phyloP scores from a whole-genome alignment of 352 stramenopile genomes.

The Salisapilia sapeloensis region DNA sequence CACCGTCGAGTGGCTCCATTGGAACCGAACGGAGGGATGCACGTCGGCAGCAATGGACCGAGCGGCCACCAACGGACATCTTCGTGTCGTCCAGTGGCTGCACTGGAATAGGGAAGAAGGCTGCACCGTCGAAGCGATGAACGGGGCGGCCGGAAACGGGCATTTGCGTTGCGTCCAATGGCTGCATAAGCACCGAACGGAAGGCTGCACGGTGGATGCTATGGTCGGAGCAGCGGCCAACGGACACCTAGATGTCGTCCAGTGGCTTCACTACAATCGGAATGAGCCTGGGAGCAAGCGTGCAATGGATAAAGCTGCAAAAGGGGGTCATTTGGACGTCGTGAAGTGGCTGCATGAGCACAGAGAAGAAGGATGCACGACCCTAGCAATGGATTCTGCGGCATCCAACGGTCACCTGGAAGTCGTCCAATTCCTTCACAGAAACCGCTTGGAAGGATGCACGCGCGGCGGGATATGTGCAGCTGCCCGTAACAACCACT shows the following conservation, averaged over 20 bases:
- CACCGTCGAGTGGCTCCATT: slow-evolving; percentile 33
- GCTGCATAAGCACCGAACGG: slow-evolving; percentile 9
- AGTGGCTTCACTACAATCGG: slow-evolving; percentile 22
- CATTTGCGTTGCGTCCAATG: slow-evolving; percentile 18
- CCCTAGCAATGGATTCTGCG: slow-evolving; percentile 17
- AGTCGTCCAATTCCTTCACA: slow-evolving; percentile 17
- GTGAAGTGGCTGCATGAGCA: slow-evolving; percentile 23
- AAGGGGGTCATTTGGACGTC: slow-evolving; percentile 20
- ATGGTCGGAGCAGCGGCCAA: slow-evolving; percentile 19
- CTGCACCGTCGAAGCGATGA: slow-evolving; percentile 12
- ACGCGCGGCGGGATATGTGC: slow-evolving; percentile 24
- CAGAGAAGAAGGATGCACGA: slow-evolving; percentile 15
- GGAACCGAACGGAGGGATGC: slow-evolving; percentile 20
- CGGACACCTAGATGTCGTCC: slow-evolving; percentile 18
- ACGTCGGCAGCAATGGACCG: slow-evolving; percentile 11
- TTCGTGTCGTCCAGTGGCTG: slow-evolving; percentile 20
- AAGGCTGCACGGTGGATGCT: slow-evolving; percentile 23
- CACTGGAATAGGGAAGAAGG: slow-evolving; percentile 4
- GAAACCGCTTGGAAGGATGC: slow-evolving; percentile 15
- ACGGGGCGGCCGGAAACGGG: slow-evolving; percentile 13
- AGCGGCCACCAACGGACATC: slow-evolving; percentile 18
- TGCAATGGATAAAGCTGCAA: slow-evolving; percentile 39
- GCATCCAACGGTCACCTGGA: slow-evolving; percentile 14
- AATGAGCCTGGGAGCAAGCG: slow-evolving; percentile 19
- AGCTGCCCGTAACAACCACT: slow-evolving; percentile 18